Evolutionary conservation across 345 rosid species (phyloP), one percentile per base, ranked within the genome.

Genomic region (Brassica juncea): DNA sequence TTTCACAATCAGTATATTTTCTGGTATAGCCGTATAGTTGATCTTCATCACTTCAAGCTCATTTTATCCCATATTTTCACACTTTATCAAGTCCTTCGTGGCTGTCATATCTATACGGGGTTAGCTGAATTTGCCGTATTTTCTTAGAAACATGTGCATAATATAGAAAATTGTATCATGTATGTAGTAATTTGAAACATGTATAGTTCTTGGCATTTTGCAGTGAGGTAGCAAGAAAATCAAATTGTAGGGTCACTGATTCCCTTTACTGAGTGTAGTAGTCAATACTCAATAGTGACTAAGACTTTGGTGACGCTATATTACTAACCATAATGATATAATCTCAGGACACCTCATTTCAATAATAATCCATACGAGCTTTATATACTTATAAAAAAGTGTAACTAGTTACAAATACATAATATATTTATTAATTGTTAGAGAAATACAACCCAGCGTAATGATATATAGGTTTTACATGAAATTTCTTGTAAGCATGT

Each of bases 231-330:
- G 57, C 9, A 30, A 59, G 19, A 59, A 55, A 28, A 19, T 42
- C 16, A 68, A 28, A 30, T 30, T 59, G 49, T 76, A 44, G 63
- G 74, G 74, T 76, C 54, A 60, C 34, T 61, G 9, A 12, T 16
- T 61, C 16, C 2, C 62, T 32, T 21, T 5, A 69, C 15, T 9
- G 19, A 44, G 37, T 44, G 28, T 42, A 66, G 2, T 12, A 68
- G 31, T 57, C 31, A 37, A 8, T 35, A 66, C 25, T 66, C 42
- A 25, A 57, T 25, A 66, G 34, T 59, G 47, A 31, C 67, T 63
- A 30, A n/a, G 66, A 5, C 19, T 62, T 30, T 12, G 15, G 66
- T 62, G 39, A 30, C 37, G 37, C 67, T 30, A 10, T 63, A 63
- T 30, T 28, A 28, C 31, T 28, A 28, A 28, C 31, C 31, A 28